Percentiles rank a stretch among this genome's conserved stretches.
These are phyloP conservation scores for Luffa acutangula DNA, from an alignment of 306 rosid species.

Conservation along the genomic window DNA sequence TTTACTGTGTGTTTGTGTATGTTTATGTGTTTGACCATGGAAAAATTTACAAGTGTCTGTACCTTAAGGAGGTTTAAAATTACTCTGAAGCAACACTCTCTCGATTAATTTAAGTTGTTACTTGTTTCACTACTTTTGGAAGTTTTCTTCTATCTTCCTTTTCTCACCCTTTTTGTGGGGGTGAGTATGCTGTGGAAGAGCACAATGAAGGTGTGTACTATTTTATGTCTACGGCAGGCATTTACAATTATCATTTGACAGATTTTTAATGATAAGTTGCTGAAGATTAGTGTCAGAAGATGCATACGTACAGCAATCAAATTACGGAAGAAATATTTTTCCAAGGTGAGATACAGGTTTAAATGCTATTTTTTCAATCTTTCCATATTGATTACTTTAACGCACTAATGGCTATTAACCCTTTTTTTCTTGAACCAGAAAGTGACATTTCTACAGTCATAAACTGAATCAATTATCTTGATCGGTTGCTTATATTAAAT, in stretches of 20 bases:
- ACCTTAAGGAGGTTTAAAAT: neutral
- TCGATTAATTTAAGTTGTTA: neutral
- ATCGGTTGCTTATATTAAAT: neutral
- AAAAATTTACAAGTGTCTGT: neutral
- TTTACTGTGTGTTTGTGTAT: neutral
- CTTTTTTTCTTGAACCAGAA: neutral
- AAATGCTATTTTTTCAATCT: slow-evolving; percentile 1
- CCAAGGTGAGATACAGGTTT: slow-evolving; percentile 45
- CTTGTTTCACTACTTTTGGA: neutral
- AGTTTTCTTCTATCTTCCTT: neutral
- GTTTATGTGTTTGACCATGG: neutral
- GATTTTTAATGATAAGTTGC: slow-evolving; percentile 82
- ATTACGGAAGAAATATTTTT: slow-evolving; percentile 74
- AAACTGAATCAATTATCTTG: neutral
- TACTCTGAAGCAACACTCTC: neutral
- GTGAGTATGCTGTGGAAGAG: neutral
- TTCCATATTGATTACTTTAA: neutral
- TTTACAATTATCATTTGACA: slow-evolving; percentile 15
- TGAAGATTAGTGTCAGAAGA: slow-evolving; percentile 71
- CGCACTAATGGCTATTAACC: slow-evolving; percentile 7
- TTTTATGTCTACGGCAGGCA: neutral
- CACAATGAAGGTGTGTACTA: neutral
- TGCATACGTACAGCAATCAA: slow-evolving; percentile 63
- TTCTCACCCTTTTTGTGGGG: neutral
- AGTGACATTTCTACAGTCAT: slow-evolving; percentile 3